Base-by-base conservation (phyloP, 179 eudicot species). In the Silene coronaria region DNA sequence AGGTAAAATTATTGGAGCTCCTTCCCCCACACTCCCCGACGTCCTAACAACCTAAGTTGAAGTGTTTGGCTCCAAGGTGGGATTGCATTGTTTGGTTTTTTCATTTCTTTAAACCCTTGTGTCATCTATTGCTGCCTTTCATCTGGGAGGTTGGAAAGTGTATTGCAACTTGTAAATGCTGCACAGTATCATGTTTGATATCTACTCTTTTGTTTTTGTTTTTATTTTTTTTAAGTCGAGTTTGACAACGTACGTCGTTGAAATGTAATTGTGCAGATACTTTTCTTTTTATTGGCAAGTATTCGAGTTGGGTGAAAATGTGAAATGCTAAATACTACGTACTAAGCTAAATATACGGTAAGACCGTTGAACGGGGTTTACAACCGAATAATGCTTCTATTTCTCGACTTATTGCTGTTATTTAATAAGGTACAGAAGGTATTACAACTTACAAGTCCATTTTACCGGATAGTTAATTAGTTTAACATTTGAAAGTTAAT, bases 1-100 rank as follows among this genome's bases (percentile, higher is more conserved):
- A 2, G 97, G 97, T 51, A 90, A 86, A 81, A 79, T 92, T 5
- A 76, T 86, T n/a, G 97, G 97, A 26, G 86, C 83, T 74, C 88
- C 80, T 69, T 84, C 88, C 26, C 62, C 87, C 8, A 53, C 89
- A 6, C 86, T 92, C 26, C 97, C 97, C 0, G 96, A 92, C 62
- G 81, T 81, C 28, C 78, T 92, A 23, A 92, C 97, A 0, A 92
- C 96, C 0, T 92, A 73, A 82, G 0, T 23, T 6, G 16, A 27
- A 19, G 48, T 3, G 61, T 51, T 26, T 71, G 45, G 22, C 12
- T 14, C 46, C 30, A 24, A 14, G 64, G 32, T 27, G 4, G 28
- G 76, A 24, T 38, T 80, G 79, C 71, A 36, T 59, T 51, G 73
- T 45, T 26, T 58, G 42, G 22, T 27, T 58, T 17, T 28, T 19